Evolutionary conservation across 306 rosid species (phyloP).

Genomic region (Quercus suber): DNA sequence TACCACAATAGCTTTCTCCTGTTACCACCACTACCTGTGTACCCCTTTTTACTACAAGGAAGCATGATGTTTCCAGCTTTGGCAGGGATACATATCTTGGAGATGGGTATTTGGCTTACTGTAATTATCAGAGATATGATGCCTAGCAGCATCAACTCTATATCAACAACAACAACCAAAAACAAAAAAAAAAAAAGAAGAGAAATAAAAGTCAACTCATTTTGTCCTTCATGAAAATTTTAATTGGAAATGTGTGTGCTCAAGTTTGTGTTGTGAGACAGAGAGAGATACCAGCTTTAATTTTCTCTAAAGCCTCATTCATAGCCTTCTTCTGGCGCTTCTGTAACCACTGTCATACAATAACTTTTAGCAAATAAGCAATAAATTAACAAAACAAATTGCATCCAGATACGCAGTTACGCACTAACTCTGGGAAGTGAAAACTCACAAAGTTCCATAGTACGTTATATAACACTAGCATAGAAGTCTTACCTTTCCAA

Average conservation of each 20-base stretch:
- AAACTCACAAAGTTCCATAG: too few relatives aligned
- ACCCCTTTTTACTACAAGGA: constrained; percentile 36
- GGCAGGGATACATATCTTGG: constrained; percentile 50
- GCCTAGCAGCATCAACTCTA: constrained; percentile 84
- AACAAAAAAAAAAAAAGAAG: too few relatives aligned
- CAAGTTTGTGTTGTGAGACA: too few relatives aligned
- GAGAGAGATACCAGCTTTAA: constrained; percentile 48
- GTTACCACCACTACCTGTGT: background rate
- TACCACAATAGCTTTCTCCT: constrained; percentile 46
- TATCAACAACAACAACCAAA: background rate
- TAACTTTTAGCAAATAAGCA: too few relatives aligned
- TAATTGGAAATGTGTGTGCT: background rate
- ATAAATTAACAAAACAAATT: too few relatives aligned
- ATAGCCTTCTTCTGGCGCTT: constrained; percentile 66
- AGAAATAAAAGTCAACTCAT: background rate
- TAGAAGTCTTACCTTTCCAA: constrained; percentile 45
- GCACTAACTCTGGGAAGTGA: too few relatives aligned
- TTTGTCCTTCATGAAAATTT: too few relatives aligned
- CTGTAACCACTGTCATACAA: constrained; percentile 50
- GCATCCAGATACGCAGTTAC: too few relatives aligned
- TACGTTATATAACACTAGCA: too few relatives aligned
- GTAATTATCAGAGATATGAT: constrained; percentile 63
- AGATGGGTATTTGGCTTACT: constrained; percentile 43
- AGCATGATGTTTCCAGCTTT: constrained; percentile 46
- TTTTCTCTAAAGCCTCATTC: constrained; percentile 74